Evolutionary conservation across 179 eudicot species (phyloP).

Genomic region (Amaranthus tricolor): DNA sequence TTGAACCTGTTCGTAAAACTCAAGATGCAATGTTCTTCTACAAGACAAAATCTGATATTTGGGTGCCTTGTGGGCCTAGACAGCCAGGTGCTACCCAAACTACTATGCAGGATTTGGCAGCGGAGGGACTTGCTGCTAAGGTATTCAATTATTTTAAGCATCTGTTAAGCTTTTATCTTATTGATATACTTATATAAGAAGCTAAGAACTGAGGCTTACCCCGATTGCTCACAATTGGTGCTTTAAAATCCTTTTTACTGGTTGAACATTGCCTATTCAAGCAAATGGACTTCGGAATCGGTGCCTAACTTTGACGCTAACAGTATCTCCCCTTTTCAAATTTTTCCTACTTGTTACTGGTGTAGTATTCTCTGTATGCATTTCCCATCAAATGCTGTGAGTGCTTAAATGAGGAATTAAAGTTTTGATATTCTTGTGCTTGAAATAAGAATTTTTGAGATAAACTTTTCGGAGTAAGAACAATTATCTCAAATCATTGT

Average conservation of each 20-base stretch:
- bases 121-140: conserved; percentile 85
- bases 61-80: conserved; percentile 95
- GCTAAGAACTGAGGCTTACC: background rate
- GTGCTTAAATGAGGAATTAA: background rate
- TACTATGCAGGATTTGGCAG: conserved; percentile 93
- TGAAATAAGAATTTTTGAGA: background rate
- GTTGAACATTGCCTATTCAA: background rate
- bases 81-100: conserved; percentile 81
- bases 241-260: background rate
- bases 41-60: conserved; percentile 51
- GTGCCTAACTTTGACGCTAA: background rate
- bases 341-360: background rate
- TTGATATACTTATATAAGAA: background rate
- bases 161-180: background rate
- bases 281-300: conserved; percentile 1
- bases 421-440: background rate
- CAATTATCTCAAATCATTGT: background rate
- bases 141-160: conserved; percentile 32
- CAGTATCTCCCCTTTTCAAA: background rate
- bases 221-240: background rate
- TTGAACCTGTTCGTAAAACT: conserved; percentile 98
- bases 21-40: conserved; percentile 96
- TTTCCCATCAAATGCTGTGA: background rate
- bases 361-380: background rate
- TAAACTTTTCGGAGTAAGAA: background rate